Conservation (phyloP, 371 early-diverging fungal species). For the Syncephalastrum monosporum region DNA sequence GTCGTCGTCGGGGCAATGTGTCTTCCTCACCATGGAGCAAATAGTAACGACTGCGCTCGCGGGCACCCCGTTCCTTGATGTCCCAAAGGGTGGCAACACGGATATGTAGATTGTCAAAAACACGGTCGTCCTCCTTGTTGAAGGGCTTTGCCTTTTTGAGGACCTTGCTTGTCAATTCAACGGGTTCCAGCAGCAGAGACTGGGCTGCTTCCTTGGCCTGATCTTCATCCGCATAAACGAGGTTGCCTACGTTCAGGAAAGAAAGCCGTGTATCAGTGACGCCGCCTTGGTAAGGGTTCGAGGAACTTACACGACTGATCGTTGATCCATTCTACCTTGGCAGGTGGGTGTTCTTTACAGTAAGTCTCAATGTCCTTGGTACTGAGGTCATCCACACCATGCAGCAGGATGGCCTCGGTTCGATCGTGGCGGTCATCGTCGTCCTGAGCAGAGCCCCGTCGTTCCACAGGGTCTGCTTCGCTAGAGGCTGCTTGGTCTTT, state of each 20-base stretch:
- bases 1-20: not conserved
- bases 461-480: not conserved
- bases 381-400: constrained; percentile 56
- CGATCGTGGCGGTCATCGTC: constrained; percentile 9
- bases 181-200: constrained; percentile 24
- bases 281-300: constrained; percentile 8
- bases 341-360: constrained; percentile 34
- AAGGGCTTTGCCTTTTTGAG: constrained; percentile 31
- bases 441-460: not conserved
- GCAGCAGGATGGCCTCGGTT: constrained; percentile 40
- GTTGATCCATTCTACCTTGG: constrained; percentile 61
- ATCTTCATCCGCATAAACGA: constrained; percentile 25
- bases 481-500: not conserved
- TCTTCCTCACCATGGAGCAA: constrained; percentile 43
- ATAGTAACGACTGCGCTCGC: constrained; percentile 54
- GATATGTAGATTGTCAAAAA: constrained; percentile 22
- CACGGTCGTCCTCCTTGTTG: constrained; percentile 8
- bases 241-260: constrained; percentile 26
- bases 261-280: not conserved
- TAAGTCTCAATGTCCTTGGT: constrained; percentile 53
- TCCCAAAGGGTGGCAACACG: constrained; percentile 52
- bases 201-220: constrained; percentile 37
- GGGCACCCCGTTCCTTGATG: constrained; percentile 48
- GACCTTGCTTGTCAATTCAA: constrained; percentile 19
- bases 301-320: constrained; percentile 51